Evolutionary conservation across 2,329 filamentous ascomycete species (phyloP), one percentile per base, ranked within the genome.

Genomic region (Fusarium oligoseptatum): DNA sequence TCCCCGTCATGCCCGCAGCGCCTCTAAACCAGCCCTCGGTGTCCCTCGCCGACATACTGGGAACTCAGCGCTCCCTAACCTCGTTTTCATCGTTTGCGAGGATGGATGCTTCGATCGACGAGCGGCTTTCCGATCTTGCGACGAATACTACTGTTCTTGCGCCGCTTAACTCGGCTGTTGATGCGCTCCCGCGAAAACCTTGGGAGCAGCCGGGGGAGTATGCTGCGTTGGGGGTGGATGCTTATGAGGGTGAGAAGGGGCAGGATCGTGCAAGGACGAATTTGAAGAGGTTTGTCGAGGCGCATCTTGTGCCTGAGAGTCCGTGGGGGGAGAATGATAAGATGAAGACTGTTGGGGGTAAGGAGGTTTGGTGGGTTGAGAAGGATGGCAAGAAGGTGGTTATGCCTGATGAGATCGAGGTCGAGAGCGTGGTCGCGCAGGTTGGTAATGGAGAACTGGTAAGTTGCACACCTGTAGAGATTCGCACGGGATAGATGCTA

Each of bases 401-500:
- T 32, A 92, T 95, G 86, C 97, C 96, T 1, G 93, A 93, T 7
- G 88, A 91, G 73, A 90, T 98, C 50, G 91, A 95, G 81, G 93
- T 98, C 15, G 89, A 92, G 48, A 91, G 87, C 67, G 87, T 97
- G 61, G 92, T 92, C 2, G 92, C 92, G 75, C 89, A 91, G 70
- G 95, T 97, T 20, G 89, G 91, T 4, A 99, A 98, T 81, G 97
- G 97, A 5, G 94, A 98, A 83, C 88, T 98, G 76, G 87, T 88
- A 81, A 80, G 87, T 84, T 8, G 17, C 7, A 11, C 8, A 34
- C 12, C 32, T 34, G 11, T 34, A 34, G 11, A 34, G 11, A 34
- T 12, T 34, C 11, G 32, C 11, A 12, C 32, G 11, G 32, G 32
- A 34, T 12, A 6, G 11, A 34, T 34, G 32, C 32, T 73, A 58